These are phyloP conservation scores for Saprolegnia parasitica DNA, from an alignment of 352 stramenopile species.

Conservation along the genomic window DNA sequence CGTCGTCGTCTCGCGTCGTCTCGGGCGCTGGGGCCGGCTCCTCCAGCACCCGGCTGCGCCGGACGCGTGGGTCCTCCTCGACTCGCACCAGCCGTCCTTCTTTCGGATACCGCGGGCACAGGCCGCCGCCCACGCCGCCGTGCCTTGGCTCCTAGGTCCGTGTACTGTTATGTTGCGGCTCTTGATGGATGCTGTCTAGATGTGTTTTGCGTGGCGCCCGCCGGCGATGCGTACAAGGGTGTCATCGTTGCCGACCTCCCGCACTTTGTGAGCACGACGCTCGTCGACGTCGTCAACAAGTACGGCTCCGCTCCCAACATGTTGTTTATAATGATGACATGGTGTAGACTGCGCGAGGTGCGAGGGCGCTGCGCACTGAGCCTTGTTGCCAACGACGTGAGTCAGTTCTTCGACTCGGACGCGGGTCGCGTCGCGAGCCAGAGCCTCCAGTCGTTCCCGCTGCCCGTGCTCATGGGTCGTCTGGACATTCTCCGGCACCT, in stretches of 20 bases:
- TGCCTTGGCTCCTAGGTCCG: conserved; percentile 23
- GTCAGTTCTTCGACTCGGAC: conserved; percentile 2
- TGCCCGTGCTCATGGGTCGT: conserved; percentile 17
- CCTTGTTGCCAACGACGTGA: conserved; percentile 3
- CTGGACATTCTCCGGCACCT: conserved; percentile 22
- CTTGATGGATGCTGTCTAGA: background rate
- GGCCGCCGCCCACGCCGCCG: conserved; percentile 16
- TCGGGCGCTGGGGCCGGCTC: conserved; percentile 19
- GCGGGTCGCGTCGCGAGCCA: background rate
- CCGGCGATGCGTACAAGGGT: conserved; percentile 19
- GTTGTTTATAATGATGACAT: background rate
- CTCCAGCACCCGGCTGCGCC: background rate
- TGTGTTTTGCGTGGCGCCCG: conserved; percentile 18
- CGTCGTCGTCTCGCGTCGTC: background rate
- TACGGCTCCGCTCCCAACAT: background rate
- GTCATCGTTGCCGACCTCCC: conserved; percentile 5
- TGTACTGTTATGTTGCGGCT: background rate
- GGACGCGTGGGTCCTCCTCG: conserved; percentile 25
- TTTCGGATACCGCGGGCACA: conserved; percentile 21
- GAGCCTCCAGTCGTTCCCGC: background rate
- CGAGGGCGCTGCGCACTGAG: conserved; percentile 20
- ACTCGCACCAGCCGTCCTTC: conserved; percentile 28
- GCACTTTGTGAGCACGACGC: conserved; percentile 15
- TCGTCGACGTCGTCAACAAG: conserved; percentile 27
- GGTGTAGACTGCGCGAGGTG: conserved; percentile 15